Evolutionary conservation across 768 basidiomycete species (phyloP).

Genomic region (Galerina marginata): DNA sequence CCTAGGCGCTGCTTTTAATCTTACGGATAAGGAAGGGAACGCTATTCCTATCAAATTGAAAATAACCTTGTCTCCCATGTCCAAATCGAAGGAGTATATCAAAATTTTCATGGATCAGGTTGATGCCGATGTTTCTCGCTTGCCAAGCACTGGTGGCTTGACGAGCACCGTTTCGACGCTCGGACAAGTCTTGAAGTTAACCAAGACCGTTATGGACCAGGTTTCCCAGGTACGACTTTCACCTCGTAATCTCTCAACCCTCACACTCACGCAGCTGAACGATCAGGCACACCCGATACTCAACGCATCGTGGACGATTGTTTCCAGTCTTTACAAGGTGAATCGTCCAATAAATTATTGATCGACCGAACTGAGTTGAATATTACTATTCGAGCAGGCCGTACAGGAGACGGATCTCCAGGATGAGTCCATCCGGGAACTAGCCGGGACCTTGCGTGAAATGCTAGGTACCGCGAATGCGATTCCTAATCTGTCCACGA

Average conservation of each 20-base stretch:
- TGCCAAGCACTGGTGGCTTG: too few relatives aligned
- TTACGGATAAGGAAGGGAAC: background rate
- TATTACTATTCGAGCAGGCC: background rate
- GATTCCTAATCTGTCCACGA: background rate
- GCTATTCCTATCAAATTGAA: background rate
- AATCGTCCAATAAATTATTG: background rate
- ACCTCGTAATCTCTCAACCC: too few relatives aligned
- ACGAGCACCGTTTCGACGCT: too few relatives aligned
- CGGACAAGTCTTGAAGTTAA: too few relatives aligned
- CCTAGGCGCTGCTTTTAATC: background rate
- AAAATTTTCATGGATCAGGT: too few relatives aligned
- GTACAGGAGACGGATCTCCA: background rate
- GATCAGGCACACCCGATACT: slow-evolving; percentile 3
- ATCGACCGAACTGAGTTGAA: background rate
- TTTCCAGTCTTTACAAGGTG: background rate
- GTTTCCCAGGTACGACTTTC: too few relatives aligned
- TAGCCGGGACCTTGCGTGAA: background rate
- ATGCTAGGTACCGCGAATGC: too few relatives aligned
- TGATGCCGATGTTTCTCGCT: too few relatives aligned
- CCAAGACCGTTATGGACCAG: too few relatives aligned
- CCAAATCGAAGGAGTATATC: too few relatives aligned
- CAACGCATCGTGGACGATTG: background rate
- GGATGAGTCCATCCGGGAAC: background rate
- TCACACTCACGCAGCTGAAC: too few relatives aligned
- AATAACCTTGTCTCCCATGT: background rate